Evolutionary conservation across 495 filamentous ascomycete genomes (phyloP).

Genomic region (Lophium mytilinum): DNA sequence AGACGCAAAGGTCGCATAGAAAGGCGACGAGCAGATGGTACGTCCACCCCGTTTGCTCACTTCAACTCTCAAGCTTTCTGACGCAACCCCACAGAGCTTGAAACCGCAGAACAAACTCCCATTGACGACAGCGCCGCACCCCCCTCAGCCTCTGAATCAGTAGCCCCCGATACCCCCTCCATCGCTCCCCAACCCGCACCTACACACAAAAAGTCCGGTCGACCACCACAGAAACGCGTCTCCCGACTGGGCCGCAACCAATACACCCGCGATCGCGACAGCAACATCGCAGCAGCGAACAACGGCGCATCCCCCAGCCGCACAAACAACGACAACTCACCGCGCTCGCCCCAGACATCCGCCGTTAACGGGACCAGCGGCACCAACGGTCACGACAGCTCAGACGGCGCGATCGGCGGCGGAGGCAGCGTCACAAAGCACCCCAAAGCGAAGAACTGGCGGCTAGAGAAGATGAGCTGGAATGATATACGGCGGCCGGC

Average conservation of each 20-base stretch:
- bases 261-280: slow-evolving; percentile 58
- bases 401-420: slow-evolving; percentile 20
- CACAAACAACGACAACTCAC: slow-evolving; percentile 45
- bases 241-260: slow-evolving; percentile 76
- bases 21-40: slow-evolving; percentile 69
- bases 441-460: slow-evolving; percentile 38
- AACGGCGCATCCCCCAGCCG: slow-evolving; percentile 15
- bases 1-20: slow-evolving; percentile 70
- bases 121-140: slow-evolving; percentile 11
- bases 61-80: slow-evolving; percentile 21
- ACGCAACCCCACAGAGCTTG: background rate
- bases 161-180: slow-evolving; percentile 10
- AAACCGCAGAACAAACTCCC: slow-evolving; percentile 17
- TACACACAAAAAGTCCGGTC: slow-evolving; percentile 58
- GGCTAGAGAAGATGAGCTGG: slow-evolving; percentile 68
- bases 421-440: background rate
- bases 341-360: slow-evolving; percentile 20
- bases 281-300: slow-evolving; percentile 39
- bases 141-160: slow-evolving; percentile 16
- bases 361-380: slow-evolving; percentile 10
- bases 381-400: slow-evolving; percentile 28
- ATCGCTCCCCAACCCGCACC: slow-evolving; percentile 16
- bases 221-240: slow-evolving; percentile 53
- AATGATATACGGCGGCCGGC: slow-evolving; percentile 86
- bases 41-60: slow-evolving; percentile 13